Conservation (phyloP, 108 stramenopile genomes). For the Nitzschia palea region DNA sequence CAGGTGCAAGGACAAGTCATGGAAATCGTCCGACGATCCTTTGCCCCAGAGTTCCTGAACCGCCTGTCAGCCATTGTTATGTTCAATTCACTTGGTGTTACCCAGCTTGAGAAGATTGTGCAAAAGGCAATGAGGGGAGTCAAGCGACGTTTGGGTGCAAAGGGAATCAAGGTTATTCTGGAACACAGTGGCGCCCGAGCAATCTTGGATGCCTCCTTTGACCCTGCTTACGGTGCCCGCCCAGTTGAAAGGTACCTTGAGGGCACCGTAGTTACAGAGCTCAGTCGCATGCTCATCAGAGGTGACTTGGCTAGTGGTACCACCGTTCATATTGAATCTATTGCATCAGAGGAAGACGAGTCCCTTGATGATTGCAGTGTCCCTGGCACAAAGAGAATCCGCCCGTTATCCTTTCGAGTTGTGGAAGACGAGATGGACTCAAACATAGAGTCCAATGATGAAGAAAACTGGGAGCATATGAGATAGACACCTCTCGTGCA, state of each 20-base stretch:
- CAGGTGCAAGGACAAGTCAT: conserved; percentile 66
- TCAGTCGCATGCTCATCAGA: conserved; percentile 81
- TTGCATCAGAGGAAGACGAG: conserved; percentile 58
- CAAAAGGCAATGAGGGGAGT: conserved; percentile 75
- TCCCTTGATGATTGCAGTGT: conserved; percentile 49
- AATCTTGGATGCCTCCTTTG: conserved; percentile 77
- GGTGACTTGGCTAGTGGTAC: conserved; percentile 67
- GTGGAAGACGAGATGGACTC: conserved; percentile 17
- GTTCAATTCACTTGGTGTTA: conserved; percentile 81
- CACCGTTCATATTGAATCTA: conserved; percentile 79
- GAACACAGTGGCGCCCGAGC: conserved; percentile 70
- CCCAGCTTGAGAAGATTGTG: conserved; percentile 84
- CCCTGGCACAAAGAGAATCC: conserved; percentile 27
- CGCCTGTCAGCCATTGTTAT: conserved; percentile 93
- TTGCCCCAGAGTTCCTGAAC: conserved; percentile 94
- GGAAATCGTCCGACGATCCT: conserved; percentile 70
- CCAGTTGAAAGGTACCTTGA: conserved; percentile 85
- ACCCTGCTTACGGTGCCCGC: conserved; percentile 81
- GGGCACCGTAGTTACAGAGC: conserved; percentile 70
- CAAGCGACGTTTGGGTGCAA: conserved; percentile 56
- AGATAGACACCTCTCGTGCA: no score
- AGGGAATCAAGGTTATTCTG: conserved; percentile 67
- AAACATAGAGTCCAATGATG: conserved; percentile 4
- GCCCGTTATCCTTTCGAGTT: conserved; percentile 12
- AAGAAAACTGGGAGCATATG: conserved; percentile 8